Percentiles rank a stretch among this genome's conserved stretches.
Conservation (phyloP, 2,329 filamentous ascomycete species). For the Dactylellina cionopaga region DNA sequence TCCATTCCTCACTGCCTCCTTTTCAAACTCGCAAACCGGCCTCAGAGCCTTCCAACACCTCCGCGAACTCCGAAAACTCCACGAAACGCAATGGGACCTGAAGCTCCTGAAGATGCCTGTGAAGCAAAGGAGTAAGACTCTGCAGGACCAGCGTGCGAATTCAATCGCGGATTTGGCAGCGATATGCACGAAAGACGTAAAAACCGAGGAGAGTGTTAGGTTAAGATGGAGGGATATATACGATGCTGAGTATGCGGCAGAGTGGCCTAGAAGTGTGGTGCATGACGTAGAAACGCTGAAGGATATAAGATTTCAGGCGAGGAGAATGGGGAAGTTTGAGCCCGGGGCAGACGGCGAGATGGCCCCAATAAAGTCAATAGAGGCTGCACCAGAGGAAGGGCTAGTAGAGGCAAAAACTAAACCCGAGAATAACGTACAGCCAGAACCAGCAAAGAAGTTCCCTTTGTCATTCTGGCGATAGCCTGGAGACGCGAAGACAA, state of each 20-base stretch:
- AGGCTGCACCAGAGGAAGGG: conserved; percentile 3
- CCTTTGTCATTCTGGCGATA: conserved; percentile 10
- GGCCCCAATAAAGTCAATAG: not conserved
- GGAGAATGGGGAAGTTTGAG: conserved; percentile 40
- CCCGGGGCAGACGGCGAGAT: not conserved
- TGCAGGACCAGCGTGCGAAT: conserved; percentile 72
- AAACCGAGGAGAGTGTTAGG: conserved; percentile 49
- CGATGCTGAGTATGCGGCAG: conserved; percentile 60
- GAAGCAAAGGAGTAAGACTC: conserved; percentile 64
- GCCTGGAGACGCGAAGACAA: too few relatives aligned
- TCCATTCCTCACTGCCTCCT: conserved; percentile 70
- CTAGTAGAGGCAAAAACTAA: not conserved
- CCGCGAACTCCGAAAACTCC: conserved; percentile 71
- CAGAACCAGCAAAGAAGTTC: not conserved
- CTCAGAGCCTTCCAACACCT: conserved; percentile 71
- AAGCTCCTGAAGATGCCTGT: conserved; percentile 61
- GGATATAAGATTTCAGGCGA: conserved; percentile 19
- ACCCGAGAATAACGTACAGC: not conserved
- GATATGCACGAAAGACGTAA: conserved; percentile 59
- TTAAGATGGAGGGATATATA: conserved; percentile 59
- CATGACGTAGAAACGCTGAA: conserved; percentile 56
- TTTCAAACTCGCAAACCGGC: conserved; percentile 68
- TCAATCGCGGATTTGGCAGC: conserved; percentile 72
- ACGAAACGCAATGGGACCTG: conserved; percentile 71
- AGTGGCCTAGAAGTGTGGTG: conserved; percentile 59